Percentiles rank a stretch among this genome's conserved stretches.
Evolutionary conservation across 2,329 filamentous ascomycete species (phyloP).

Genomic region (Ceratocystis variospora): DNA sequence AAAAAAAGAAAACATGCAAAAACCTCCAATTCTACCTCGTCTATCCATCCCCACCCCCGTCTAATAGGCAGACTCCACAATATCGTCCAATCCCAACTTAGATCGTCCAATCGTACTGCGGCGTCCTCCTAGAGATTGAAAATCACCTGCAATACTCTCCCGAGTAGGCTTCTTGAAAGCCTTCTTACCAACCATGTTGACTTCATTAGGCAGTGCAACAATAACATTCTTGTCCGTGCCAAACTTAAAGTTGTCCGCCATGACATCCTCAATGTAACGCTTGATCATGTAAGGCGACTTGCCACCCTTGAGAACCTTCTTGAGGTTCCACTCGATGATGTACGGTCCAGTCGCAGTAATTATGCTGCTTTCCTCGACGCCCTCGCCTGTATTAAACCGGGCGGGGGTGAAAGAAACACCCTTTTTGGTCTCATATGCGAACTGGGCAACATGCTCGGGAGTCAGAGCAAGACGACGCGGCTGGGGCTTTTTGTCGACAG

Average conservation of each 20-base stretch:
- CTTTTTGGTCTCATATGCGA: slow-evolving; percentile 87
- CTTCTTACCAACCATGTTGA: slow-evolving; percentile 89
- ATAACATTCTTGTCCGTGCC: slow-evolving; percentile 97
- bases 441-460: slow-evolving; percentile 87
- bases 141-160: slow-evolving; percentile 70
- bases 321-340: slow-evolving; percentile 90
- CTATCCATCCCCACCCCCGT: background rate
- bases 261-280: slow-evolving; percentile 86
- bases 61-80: slow-evolving; percentile 61
- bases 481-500: slow-evolving; percentile 84
- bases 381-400: slow-evolving; percentile 81
- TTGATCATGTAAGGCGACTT: slow-evolving; percentile 94
- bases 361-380: slow-evolving; percentile 75
- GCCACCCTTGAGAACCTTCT: slow-evolving; percentile 67
- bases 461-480: slow-evolving; percentile 79
- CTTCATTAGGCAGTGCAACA: slow-evolving; percentile 89
- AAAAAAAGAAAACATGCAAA: background rate
- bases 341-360: slow-evolving; percentile 94
- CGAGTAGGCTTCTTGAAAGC: slow-evolving; percentile 76
- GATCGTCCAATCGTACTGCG: slow-evolving; percentile 45
- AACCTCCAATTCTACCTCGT: background rate
- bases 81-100: slow-evolving; percentile 65
- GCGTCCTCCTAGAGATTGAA: slow-evolving; percentile 31
- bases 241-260: slow-evolving; percentile 97
- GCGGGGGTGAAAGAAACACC: slow-evolving; percentile 80